A percentile compares a stretch with the other conserved stretches of the same genome.
phyloP scores from a whole-genome alignment of 1,139 yeast species.

The Magnusiomyces suaveolens region DNA sequence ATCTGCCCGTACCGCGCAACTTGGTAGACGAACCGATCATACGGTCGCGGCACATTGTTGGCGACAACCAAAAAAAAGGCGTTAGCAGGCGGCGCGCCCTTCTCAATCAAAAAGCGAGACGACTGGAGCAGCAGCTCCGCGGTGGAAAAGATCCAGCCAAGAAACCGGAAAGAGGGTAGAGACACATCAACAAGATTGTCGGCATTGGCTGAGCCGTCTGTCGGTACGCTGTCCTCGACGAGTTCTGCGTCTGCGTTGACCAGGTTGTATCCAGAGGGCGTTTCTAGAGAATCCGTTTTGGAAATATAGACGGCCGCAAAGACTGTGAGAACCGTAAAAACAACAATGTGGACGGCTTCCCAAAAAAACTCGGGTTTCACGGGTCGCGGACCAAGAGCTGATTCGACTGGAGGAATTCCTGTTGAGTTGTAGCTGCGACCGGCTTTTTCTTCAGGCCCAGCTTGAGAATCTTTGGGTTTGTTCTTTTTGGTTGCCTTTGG shows the following conservation, averaged over 20 bases:
- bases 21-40: conserved; percentile 22
- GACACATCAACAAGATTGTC: background rate
- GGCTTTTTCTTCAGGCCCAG: background rate
- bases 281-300: background rate
- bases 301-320: conserved; percentile 4
- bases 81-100: conserved; percentile 24
- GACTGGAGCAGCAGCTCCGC: conserved; percentile 27
- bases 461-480: background rate
- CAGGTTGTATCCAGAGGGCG: background rate
- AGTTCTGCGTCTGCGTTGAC: background rate
- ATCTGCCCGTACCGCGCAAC: conserved; percentile 25
- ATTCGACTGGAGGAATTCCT: conserved; percentile 4
- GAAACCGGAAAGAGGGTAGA: too few species aligned
- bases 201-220: background rate
- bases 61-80: conserved; percentile 23
- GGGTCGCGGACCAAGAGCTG: conserved; percentile 3
- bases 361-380: conserved; percentile 6
- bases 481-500: background rate
- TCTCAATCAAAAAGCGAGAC: conserved; percentile 29
- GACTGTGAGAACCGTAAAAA: conserved; percentile 8
- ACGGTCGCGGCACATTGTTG: conserved; percentile 27
- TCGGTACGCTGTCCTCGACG: too few species aligned
- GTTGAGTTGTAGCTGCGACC: conserved; percentile 1
- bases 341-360: conserved; percentile 9
- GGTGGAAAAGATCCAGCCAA: conserved; percentile 28